Evolutionary conservation across 1,284 basidiomycete genomes (phyloP).

Genomic region (Dichomitus squalens): DNA sequence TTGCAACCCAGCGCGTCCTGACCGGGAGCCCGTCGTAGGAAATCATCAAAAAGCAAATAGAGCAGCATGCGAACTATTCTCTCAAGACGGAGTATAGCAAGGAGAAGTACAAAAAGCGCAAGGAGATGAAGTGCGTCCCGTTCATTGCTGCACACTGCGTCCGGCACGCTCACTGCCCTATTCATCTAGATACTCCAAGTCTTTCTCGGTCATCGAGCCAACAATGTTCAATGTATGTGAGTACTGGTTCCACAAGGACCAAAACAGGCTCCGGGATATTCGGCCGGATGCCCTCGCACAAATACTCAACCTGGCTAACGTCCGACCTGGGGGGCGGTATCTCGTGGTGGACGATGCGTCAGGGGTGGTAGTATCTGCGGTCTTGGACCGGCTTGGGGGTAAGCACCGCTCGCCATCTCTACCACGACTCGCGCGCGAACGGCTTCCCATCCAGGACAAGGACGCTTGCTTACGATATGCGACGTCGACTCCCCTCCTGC

Average conservation of each 20-base stretch:
- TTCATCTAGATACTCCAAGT: constrained; percentile 76
- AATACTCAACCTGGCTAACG: constrained; percentile 82
- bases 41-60: constrained; percentile 92
- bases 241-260: constrained; percentile 86
- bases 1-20: background rate
- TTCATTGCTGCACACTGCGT: background rate
- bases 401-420: constrained; percentile 1
- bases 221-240: constrained; percentile 88
- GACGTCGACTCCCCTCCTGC: constrained; percentile 94
- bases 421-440: background rate
- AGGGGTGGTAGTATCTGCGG: constrained; percentile 84
- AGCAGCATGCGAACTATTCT: constrained; percentile 85
- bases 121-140: constrained; percentile 84
- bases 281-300: constrained; percentile 90
- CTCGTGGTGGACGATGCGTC: constrained; percentile 93
- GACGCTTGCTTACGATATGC: constrained; percentile 83
- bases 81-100: constrained; percentile 97
- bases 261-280: constrained; percentile 81
- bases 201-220: constrained; percentile 88
- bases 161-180: background rate
- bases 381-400: constrained; percentile 89
- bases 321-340: constrained; percentile 86
- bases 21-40: constrained; percentile 53
- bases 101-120: constrained; percentile 94
- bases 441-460: constrained; percentile 56